Base-by-base conservation (phyloP, 768 basidiomycete genomes). In the Termitomyces titanicus region DNA sequence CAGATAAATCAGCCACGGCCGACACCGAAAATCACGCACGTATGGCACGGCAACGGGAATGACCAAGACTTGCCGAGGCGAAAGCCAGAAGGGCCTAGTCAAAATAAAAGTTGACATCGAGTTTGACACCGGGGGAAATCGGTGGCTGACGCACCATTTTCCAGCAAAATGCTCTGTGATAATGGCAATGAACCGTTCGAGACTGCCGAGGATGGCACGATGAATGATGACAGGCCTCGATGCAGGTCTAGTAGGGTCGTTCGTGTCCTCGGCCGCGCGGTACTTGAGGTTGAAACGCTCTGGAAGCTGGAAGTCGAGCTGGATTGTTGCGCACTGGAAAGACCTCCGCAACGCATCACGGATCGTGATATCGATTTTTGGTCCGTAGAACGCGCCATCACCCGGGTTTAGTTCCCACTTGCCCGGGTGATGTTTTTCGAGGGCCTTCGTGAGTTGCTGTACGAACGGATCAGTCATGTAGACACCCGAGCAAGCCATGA, bases 331-430 rank as follows among this genome's bases (percentile, higher is more conserved):
- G 65, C 96, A 98, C 71, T 99, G 97, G 85, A 94, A 96, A 22
- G 93, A 92, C 44, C 97, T 86, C 35, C 80, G 84, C 22, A 98
- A 79, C 0, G 97, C 95, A 64, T 99, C 97, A 24, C 85, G 83
- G 68, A 98, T 89, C 56, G 90, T 93, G 74, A 99, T 96, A 72
- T 98, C 97, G 65, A 98, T 96, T 78, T 98, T 98, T 60, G 97
- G 97, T 0, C 97, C 97, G 73, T 99, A 99, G 82, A 99, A 99
- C 10, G 97, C 97, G 47, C 97, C 97, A 65, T 99, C 97, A 43
- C 94, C 96, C 9, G 92, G 91, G 70, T 97, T 97, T 54, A 95
- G 71, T 51, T 86, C 82, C 97, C 97, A 99, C 61, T 89, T 81
- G 45, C 92, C 94, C 0, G 92, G 84, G 62, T 94, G 89, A 54